A percentile compares a stretch with the other conserved stretches of the same genome.
These are phyloP conservation scores for Candida coleopterorum DNA, from an alignment of 805 yeast species.

Conservation along the genomic window DNA sequence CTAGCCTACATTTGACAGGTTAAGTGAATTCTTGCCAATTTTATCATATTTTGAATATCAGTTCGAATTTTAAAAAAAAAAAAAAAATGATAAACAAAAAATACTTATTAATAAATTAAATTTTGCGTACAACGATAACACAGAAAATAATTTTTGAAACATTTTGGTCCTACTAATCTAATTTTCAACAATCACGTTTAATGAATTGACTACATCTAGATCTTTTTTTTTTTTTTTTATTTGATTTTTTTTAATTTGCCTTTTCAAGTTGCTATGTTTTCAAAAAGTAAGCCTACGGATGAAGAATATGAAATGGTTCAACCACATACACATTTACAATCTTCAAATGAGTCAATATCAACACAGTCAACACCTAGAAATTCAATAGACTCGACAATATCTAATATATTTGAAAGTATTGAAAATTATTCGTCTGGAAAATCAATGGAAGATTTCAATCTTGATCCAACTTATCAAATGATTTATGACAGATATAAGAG, in stretches of 20 bases:
- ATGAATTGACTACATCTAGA: too few relatives aligned
- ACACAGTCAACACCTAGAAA: constrained; percentile 1
- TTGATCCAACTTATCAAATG: constrained; percentile 19
- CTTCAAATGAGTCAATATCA: constrained; percentile 2
- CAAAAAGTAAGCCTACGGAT: neutral
- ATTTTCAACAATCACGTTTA: too few relatives aligned
- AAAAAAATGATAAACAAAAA: too few relatives aligned
- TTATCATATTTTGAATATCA: too few relatives aligned
- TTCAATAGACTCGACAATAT: constrained; percentile 19
- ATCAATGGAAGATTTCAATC: constrained; percentile 18
- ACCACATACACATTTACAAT: neutral
- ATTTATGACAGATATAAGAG: constrained; percentile 14
- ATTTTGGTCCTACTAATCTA: too few relatives aligned
- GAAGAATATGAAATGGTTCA: constrained; percentile 10
- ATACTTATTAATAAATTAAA: too few relatives aligned
- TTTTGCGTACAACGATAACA: neutral
- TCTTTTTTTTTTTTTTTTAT: too few relatives aligned
- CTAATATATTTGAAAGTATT: constrained; percentile 27
- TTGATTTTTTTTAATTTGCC: too few relatives aligned
- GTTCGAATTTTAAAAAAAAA: too few relatives aligned
- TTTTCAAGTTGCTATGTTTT: constrained; percentile 5
- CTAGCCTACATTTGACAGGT: too few relatives aligned
- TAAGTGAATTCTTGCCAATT: too few relatives aligned
- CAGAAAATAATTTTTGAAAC: too few relatives aligned
- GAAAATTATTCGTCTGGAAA: constrained; percentile 14